phyloP scores from a whole-genome alignment of 352 stramenopile genomes.

The Phytophthora aleatoria region DNA sequence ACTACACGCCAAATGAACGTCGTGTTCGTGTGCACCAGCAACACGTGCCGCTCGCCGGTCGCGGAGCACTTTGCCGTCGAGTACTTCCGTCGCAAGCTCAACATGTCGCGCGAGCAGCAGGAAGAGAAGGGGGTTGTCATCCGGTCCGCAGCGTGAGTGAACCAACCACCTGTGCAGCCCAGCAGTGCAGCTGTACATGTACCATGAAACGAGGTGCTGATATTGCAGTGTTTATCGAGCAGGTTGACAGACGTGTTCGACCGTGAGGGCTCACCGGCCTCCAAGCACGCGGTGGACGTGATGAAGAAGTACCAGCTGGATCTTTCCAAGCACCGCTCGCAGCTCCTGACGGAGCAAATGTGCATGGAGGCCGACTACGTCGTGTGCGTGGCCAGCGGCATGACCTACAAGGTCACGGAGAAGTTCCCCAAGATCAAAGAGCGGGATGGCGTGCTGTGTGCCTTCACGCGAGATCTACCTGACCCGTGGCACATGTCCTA shows the following conservation, averaged over 20 bases:
- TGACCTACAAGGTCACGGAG: constrained; percentile 66
- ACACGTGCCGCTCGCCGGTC: constrained; percentile 82
- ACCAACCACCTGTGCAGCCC: background rate
- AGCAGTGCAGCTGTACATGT: background rate
- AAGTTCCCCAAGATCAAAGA: constrained; percentile 69
- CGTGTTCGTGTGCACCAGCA: constrained; percentile 87
- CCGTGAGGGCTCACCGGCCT: constrained; percentile 63
- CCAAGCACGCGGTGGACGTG: constrained; percentile 60
- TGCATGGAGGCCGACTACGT: constrained; percentile 71
- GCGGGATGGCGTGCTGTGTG: constrained; percentile 56
- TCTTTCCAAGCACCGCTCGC: constrained; percentile 66
- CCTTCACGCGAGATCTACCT: constrained; percentile 65
- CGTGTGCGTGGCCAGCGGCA: constrained; percentile 71
- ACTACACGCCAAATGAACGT: constrained; percentile 56
- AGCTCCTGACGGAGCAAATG: constrained; percentile 71
- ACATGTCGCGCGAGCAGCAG: constrained; percentile 71
- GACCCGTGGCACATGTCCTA: constrained; percentile 87
- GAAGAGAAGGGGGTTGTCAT: constrained; percentile 72
- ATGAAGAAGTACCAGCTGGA: constrained; percentile 83
- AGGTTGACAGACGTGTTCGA: constrained; percentile 82
- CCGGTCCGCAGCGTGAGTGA: constrained; percentile 70
- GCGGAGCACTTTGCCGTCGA: constrained; percentile 79
- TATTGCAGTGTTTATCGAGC: background rate
- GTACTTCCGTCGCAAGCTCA: constrained; percentile 73
- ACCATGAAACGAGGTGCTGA: constrained; percentile 2